phyloP scores from a whole-genome alignment of 2,329 filamentous ascomycete species.

The Knufia petricola region DNA sequence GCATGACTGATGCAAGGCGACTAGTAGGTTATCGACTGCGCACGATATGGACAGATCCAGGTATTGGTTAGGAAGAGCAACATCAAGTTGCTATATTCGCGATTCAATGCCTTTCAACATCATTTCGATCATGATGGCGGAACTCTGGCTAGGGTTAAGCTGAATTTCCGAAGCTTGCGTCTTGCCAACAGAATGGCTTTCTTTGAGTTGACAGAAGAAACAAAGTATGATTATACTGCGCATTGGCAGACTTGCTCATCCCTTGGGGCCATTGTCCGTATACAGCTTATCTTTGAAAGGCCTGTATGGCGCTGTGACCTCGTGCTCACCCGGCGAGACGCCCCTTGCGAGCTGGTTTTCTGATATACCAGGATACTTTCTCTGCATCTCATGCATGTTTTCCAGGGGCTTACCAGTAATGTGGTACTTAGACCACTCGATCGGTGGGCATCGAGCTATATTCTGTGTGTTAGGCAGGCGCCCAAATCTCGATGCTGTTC shows the following conservation, averaged over 20 bases:
- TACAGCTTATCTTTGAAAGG: conserved; percentile 47
- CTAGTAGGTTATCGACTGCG: not conserved
- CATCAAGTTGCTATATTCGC: too few species aligned
- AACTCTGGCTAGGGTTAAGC: conserved; percentile 1
- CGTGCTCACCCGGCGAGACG: conserved; percentile 37
- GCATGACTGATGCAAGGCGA: not conserved
- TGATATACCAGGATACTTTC: conserved; percentile 46
- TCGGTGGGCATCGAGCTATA: conserved; percentile 72
- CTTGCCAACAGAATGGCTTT: not conserved
- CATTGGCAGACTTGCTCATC: not conserved
- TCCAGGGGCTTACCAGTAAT: conserved; percentile 79
- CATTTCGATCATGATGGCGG: too few species aligned
- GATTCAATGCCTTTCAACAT: too few species aligned
- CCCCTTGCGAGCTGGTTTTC: conserved; percentile 22
- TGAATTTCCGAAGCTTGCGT: not conserved
- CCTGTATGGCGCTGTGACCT: conserved; percentile 50
- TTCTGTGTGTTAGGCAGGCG: conserved; percentile 68
- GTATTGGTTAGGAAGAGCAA: too few species aligned
- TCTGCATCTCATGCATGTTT: conserved; percentile 72
- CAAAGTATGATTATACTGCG: not conserved
- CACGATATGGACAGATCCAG: too few species aligned
- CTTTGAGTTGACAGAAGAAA: not conserved
- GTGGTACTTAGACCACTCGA: conserved; percentile 93
- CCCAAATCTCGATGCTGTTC: conserved; percentile 42
- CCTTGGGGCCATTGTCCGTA: not conserved